A percentile compares a stretch with the other conserved stretches of the same genome.
These are phyloP conservation scores for Cladosporium phlei DNA, from an alignment of 2,329 filamentous ascomycete genomes.

Conservation along the genomic window DNA sequence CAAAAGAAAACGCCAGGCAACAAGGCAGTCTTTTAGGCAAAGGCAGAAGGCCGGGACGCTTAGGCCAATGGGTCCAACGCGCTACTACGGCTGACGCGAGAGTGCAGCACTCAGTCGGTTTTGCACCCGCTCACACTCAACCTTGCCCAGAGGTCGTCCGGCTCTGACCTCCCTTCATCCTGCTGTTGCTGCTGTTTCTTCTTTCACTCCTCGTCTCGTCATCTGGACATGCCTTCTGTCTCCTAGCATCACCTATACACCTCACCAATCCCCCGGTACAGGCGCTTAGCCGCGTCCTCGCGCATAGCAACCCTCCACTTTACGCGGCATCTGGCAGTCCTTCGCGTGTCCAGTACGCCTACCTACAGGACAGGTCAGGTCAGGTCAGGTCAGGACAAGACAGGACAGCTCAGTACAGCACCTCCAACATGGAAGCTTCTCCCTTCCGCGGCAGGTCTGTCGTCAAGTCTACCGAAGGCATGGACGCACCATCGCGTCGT, in stretches of 20 bases:
- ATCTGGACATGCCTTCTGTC: conserved; percentile 1
- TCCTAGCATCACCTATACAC: conserved; percentile 1
- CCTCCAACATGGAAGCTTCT: conserved; percentile 23
- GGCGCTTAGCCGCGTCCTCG: conserved; percentile 6
- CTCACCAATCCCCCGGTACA: not conserved
- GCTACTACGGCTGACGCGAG: conserved; percentile 6
- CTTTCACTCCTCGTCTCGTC: not conserved
- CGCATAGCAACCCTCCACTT: conserved; percentile 13
- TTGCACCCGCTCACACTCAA: conserved; percentile 7
- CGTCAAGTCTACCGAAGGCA: conserved; percentile 9
- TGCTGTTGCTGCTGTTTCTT: too few relatives aligned
- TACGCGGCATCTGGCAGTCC: conserved; percentile 13
- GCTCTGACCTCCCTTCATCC: conserved; percentile 3
- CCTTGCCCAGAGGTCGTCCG: conserved; percentile 7
- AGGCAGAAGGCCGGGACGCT: not conserved
- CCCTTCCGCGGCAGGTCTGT: conserved; percentile 10
- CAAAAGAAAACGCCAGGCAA: not conserved
- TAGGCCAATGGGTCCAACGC: conserved; percentile 1
- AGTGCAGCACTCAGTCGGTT: too few relatives aligned
- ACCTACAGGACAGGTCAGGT: too few relatives aligned
- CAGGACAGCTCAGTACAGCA: too few relatives aligned
- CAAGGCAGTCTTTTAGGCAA: not conserved
- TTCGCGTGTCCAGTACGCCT: conserved; percentile 22
- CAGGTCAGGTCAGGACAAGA: too few relatives aligned
- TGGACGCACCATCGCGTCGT: conserved; percentile 26